Conservation (phyloP, 345 rosid species). For the Citrus medica region DNA sequence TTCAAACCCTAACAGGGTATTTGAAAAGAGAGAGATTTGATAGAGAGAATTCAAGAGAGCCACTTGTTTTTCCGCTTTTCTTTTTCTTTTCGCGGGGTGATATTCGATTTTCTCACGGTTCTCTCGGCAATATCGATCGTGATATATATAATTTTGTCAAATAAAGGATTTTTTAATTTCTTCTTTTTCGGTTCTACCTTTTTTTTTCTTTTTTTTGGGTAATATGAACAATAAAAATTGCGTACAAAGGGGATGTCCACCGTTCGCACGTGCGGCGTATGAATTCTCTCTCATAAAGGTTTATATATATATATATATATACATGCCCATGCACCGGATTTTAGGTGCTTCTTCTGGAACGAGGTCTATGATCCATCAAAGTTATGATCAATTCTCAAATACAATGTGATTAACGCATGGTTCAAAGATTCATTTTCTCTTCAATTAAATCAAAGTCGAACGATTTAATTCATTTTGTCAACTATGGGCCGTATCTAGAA, state of each 20-base stretch:
- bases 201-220: background rate
- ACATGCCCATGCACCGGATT: background rate
- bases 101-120: background rate
- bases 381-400: background rate
- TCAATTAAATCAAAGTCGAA: background rate
- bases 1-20: background rate
- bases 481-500: background rate
- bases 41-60: background rate
- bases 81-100: background rate
- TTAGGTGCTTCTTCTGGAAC: background rate
- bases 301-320: background rate
- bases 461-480: background rate
- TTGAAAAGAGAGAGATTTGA: background rate
- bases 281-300: background rate
- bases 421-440: background rate
- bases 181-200: background rate
- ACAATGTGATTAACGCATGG: background rate
- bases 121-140: background rate
- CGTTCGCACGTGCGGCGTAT: slow-evolving; percentile 10
- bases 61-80: background rate
- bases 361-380: background rate
- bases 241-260: slow-evolving; percentile 8
- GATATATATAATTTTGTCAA: background rate
- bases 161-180: background rate
- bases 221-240: background rate